Conservation (phyloP, 2,329 filamentous ascomycete genomes). For the Aspergillus puulaauensis region DNA sequence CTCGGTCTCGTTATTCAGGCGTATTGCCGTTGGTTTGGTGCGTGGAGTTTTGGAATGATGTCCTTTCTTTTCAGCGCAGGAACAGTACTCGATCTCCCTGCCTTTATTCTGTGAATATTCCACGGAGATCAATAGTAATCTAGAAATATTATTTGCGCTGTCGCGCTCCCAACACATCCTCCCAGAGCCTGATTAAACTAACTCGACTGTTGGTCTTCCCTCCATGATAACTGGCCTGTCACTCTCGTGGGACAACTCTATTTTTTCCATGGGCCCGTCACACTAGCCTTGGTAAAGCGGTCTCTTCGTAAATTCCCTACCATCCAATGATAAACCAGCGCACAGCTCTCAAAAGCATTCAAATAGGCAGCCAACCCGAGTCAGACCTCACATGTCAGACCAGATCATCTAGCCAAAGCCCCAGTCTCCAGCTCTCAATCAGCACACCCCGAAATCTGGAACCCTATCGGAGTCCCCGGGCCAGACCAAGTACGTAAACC, state of each 20-base stretch:
- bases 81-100: constrained; percentile 6
- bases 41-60: constrained; percentile 7
- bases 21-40: constrained; percentile 1
- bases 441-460: not conserved
- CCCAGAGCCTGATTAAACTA: not conserved
- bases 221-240: not conserved
- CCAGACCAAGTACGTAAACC: not conserved
- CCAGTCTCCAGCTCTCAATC: not conserved
- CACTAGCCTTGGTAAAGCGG: not conserved
- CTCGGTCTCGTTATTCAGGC: not conserved
- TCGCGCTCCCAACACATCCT: not conserved
- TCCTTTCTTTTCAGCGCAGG: constrained; percentile 3
- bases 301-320: not conserved
- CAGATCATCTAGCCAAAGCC: not conserved
- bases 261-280: not conserved
- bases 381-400: not conserved
- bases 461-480: constrained; percentile 7
- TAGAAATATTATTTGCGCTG: constrained; percentile 6
- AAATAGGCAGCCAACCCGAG: not conserved
- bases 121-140: constrained; percentile 5
- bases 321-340: not conserved
- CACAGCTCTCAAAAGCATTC: too few species aligned
- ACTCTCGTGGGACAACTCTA: not conserved
- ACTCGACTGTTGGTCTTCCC: not conserved
- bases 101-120: constrained; percentile 10